phyloP scores from a whole-genome alignment of 176 grass and related monocot species.

The Rhynchospora tenuis region DNA sequence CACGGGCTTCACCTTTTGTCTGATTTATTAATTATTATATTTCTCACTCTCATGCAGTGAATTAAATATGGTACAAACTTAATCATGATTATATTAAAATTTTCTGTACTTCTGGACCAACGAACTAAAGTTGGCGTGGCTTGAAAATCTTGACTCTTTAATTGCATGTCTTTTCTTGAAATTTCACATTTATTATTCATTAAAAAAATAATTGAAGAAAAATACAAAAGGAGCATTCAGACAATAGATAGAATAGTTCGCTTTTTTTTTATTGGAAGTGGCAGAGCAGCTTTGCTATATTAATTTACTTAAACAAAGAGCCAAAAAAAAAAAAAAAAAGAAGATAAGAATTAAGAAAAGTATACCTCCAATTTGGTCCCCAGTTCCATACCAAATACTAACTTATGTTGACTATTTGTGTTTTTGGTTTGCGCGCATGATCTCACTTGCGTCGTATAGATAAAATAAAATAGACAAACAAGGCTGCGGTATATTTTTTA shows the following conservation, averaged over 20 bases:
- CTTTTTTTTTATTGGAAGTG: background rate
- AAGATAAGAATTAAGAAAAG: background rate
- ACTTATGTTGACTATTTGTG: background rate
- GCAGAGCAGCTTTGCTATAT: background rate
- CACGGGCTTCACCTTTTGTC: background rate
- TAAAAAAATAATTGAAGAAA: background rate
- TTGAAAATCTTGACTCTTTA: conserved; percentile 18
- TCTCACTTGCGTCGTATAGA: background rate
- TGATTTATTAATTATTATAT: background rate
- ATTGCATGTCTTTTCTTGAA: background rate
- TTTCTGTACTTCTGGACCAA: background rate
- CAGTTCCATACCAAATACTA: background rate
- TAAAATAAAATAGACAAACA: background rate
- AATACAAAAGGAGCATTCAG: background rate
- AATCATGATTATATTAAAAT: background rate
- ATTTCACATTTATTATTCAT: background rate
- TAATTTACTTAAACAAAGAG: too few species aligned
- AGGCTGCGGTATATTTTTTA: too few species aligned
- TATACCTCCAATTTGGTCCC: background rate
- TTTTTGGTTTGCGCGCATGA: background rate
- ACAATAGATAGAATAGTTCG: background rate
- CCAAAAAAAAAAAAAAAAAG: background rate
- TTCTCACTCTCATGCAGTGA: background rate
- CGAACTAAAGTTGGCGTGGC: background rate
- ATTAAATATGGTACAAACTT: background rate